Evolutionary conservation across 1,139 yeast species (phyloP), one percentile per base, ranked within the genome.

Genomic region (Trichomonascaceae sp.): DNA sequence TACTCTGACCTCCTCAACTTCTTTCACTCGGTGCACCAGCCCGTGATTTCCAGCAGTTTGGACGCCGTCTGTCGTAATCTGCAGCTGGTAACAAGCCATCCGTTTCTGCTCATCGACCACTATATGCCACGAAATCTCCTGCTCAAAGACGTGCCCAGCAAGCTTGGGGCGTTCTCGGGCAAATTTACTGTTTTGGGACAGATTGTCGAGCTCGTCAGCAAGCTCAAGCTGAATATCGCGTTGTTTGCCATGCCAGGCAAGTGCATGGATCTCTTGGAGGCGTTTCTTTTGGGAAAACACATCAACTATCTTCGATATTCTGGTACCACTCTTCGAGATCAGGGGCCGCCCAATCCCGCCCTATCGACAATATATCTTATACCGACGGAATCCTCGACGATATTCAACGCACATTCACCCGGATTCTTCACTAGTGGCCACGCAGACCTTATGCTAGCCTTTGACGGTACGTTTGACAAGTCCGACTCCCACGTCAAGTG

Each of bases 1-100:
- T 85, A 85, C 51, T 75, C 93, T 23, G 97, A 87, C 52, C 82
- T 89, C 37, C 63, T 87, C 46, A 77, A 84, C 56, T 84, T 78
- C 54, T 85, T 84, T 50, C 94, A 84, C 52, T 73, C 82, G 0
- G 6, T 11, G 11, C 55, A 57, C 23, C 63, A 65, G 33, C 56
- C 56, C 26, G 71, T 78, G 34, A 71, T 81, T 31, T 52, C 76
- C 79, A 16, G 46, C 32, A 46, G 51, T 11, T 62, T 85, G 48
- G 71, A 74, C 42, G 79, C 82, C 5, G 69, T 92, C 55, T 72
- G 81, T 43, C 59, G 69, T 40, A 85, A 84, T 56, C 72, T 89
- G 33, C 78, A 76, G 54, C 63, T 76, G 28, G 92, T 85, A 3
- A 75, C 92, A 23, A 74, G 89, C 0, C 98, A 89, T 56, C 97